Conservation (phyloP, 208 protist genomes). For the Phytomonas francai region DNA sequence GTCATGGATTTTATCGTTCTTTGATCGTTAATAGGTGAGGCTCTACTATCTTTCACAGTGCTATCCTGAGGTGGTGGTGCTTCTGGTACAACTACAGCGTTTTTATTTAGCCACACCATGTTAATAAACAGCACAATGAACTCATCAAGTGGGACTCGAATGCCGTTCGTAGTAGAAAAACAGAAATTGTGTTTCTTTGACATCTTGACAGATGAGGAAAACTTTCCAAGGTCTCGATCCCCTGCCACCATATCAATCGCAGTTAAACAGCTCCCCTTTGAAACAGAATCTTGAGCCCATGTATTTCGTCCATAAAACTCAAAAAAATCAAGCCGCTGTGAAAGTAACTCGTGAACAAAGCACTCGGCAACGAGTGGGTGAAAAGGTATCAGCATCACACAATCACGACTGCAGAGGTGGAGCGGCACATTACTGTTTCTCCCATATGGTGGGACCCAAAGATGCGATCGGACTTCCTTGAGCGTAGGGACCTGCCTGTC, state of each 20-base stretch:
- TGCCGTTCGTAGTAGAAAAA: constrained; percentile 1
- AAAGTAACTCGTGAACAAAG: constrained; percentile 50
- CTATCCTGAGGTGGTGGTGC: not conserved
- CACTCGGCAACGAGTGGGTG: constrained; percentile 61
- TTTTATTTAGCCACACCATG: constrained; percentile 42
- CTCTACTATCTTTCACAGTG: not conserved
- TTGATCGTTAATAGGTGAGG: not conserved
- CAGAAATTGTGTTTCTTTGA: not conserved
- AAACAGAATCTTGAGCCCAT: not conserved
- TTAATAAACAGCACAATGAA: constrained; percentile 44
- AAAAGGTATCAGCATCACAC: constrained; percentile 28
- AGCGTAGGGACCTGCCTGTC: constrained; percentile 7
- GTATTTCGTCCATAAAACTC: constrained; percentile 11
- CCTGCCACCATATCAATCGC: not conserved
- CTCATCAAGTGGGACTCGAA: constrained; percentile 20
- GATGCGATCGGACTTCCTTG: constrained; percentile 5
- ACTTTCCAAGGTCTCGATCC: not conserved
- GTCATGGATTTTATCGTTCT: not conserved
- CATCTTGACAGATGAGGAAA: not conserved
- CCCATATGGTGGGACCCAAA: constrained; percentile 35
- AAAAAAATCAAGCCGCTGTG: constrained; percentile 34
- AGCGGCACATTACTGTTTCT: constrained; percentile 24
- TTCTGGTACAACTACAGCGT: not conserved
- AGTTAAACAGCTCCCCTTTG: not conserved
- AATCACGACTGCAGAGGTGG: constrained; percentile 31